Evolutionary conservation across 208 protist genomes (phyloP).

Genomic region (Leishmania tropica): DNA sequence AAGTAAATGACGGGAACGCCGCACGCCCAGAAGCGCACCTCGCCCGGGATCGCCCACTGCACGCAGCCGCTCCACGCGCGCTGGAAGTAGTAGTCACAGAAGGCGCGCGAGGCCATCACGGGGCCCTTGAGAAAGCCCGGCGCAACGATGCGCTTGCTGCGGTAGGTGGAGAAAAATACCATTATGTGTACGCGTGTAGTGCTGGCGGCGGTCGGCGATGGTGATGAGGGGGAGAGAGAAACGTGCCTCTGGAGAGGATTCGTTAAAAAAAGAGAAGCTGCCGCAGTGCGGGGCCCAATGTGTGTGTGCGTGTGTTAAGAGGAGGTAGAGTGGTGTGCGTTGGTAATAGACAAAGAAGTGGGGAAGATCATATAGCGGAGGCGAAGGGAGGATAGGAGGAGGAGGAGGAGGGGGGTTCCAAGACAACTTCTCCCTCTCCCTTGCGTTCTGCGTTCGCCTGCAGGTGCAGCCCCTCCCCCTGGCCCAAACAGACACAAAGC

Average conservation of each 20-base stretch:
- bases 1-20: constrained; percentile 81
- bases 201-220: neutral
- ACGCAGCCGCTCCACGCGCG: constrained; percentile 78
- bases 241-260: neutral
- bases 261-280: neutral
- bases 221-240: neutral
- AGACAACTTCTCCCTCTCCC: neutral
- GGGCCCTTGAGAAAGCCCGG: constrained; percentile 65
- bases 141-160: constrained; percentile 69
- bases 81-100: constrained; percentile 85
- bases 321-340: neutral
- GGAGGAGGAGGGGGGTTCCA: neutral
- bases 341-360: neutral
- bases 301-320: neutral
- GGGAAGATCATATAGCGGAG: neutral
- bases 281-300: neutral
- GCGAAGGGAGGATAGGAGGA: neutral
- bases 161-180: constrained; percentile 88
- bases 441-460: neutral
- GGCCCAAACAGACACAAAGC: neutral
- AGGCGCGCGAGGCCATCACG: constrained; percentile 71
- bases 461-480: neutral
- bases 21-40: constrained; percentile 74
- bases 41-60: constrained; percentile 76
- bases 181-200: constrained; percentile 16